These are phyloP conservation scores for Neofusicoccum cordaticola DNA, from an alignment of 2,329 filamentous ascomycete genomes.

Conservation along the genomic window DNA sequence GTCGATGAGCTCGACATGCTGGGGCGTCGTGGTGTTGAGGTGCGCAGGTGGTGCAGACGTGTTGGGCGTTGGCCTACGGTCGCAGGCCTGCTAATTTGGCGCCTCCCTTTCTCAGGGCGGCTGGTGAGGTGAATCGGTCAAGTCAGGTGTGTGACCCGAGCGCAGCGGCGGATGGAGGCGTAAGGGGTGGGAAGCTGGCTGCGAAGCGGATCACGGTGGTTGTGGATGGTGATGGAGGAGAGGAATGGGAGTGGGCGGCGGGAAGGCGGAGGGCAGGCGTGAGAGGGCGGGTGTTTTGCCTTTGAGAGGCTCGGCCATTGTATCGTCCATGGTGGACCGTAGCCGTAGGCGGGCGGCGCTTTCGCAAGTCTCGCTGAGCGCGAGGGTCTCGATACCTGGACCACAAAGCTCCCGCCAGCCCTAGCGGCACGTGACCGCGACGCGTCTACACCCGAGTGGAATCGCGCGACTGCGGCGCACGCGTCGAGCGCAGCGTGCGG, in stretches of 20 bases:
- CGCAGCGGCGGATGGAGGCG: conserved; percentile 13
- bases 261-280: conserved; percentile 12
- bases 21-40: conserved; percentile 16
- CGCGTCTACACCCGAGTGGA: not conserved
- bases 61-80: conserved; percentile 12
- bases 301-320: conserved; percentile 15
- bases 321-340: not conserved
- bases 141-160: conserved; percentile 18
- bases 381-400: not conserved
- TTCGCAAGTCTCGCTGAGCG: not conserved
- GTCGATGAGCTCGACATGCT: conserved; percentile 20
- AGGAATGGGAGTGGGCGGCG: conserved; percentile 8
- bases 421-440: not conserved
- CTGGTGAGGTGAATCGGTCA: conserved; percentile 17
- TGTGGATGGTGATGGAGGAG: conserved; percentile 13
- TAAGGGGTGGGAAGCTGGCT: conserved; percentile 12
- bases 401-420: not conserved
- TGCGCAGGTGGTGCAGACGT: not conserved
- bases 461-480: not conserved
- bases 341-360: not conserved
- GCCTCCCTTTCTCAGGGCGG: conserved; percentile 17
- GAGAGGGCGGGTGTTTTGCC: conserved; percentile 12
- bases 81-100: conserved; percentile 17
- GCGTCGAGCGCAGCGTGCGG: not conserved
- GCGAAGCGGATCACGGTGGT: conserved; percentile 11